Evolutionary conservation across 371 early-diverging fungal species (phyloP), one percentile per base, ranked within the genome.

Genomic region (Mucor piriformis): DNA sequence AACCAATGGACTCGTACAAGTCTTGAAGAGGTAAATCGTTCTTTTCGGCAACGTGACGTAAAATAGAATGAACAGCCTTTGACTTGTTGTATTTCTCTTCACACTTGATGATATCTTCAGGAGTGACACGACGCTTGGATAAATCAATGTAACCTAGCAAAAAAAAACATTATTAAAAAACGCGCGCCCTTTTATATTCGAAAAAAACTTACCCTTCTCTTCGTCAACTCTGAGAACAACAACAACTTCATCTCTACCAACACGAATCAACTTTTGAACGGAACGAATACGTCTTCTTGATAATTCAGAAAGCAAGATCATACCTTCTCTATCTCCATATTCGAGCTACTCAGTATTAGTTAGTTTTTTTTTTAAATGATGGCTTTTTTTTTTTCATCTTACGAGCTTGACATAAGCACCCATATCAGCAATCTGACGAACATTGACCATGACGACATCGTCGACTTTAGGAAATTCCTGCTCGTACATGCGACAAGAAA

Each of bases 391-490:
- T 37, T 21, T 29, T 21, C 18, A 25, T 54, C 65, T 69, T 70
- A 95, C 87, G 58, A 99, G 86, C 69, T 93, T 89, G 42, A 99
- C 96, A 74, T 97, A 96, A 51, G 99, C 98, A 43, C 99, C 99
- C 87, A 98, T 93, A 67, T 98, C 98, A 47, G 94, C 95, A 73
- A 99, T 96, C 72, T 95, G 93, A 55, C 92, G 89, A 59, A 98
- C 97, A 71, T 93, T 98, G 65, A 96, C 99, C 91, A 99, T 96
- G 60, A 99, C 99, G 55, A 98, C 87, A 65, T 98, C 95, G 59
- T 99, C 99, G 54, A 95, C 95, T 77, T 96, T 92, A 42, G 99
- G 99, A 82, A 89, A 99, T 69, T 88, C 85, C 68, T 92, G 88
- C 76, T 94, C 95, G 84, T 98, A 97, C 89, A 95, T 95, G 59